Conservation (phyloP, 768 basidiomycete genomes). For the Lactarius hatsudake region DNA sequence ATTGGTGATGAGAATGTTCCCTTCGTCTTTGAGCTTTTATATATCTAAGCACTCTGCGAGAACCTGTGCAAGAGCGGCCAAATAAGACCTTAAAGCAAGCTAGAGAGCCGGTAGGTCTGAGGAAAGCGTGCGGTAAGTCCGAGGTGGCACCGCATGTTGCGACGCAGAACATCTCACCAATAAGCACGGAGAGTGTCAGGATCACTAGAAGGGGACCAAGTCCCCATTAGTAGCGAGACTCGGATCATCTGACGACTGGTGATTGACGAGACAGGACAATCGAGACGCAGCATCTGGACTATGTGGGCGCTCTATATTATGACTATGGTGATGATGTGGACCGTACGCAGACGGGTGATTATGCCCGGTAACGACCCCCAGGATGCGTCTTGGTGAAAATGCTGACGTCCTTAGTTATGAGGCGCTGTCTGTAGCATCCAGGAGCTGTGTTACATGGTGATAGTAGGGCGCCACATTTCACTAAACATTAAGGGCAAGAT, state of each 20-base stretch:
- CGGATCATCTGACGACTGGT: not conserved
- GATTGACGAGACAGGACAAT: not conserved
- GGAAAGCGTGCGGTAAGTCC: not conserved
- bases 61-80: not conserved
- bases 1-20: not conserved
- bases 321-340: not conserved
- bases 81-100: not conserved
- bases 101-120: not conserved
- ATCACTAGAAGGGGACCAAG: not conserved
- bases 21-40: not conserved
- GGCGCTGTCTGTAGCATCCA: not conserved
- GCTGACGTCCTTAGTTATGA: not conserved
- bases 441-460: not conserved
- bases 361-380: not conserved
- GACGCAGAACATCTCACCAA: not conserved
- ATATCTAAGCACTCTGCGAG: not conserved
- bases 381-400: not conserved
- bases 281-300: not conserved
- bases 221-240: not conserved
- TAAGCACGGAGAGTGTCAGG: not conserved
- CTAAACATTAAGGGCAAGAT: not conserved
- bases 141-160: not conserved
- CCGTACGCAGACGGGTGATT: not conserved
- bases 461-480: not conserved
- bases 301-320: too few relatives aligned